Base-by-base conservation (phyloP, 1,284 basidiomycete species). In the Takashimella tepidaria region DNA sequence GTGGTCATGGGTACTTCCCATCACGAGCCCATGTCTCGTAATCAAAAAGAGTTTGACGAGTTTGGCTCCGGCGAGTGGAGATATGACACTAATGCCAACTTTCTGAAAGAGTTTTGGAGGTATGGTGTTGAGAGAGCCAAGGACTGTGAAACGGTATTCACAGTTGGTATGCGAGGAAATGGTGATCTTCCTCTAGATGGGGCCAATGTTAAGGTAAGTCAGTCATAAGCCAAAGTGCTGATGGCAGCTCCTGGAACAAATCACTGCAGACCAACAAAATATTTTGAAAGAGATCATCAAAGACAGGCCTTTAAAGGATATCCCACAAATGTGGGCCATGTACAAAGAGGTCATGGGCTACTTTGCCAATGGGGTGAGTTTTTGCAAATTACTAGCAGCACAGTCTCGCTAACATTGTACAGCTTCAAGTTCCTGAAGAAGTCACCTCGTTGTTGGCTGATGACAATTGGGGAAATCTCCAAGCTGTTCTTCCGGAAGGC, bases 271-370 rank as follows among this genome's bases (percentile, higher is more conserved):
- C 61, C 85, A 88, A 66, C 79, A 83, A 10, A 64, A 76, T 19
- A 82, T 88, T 40, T 68, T 87, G 20, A 68, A 77, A 45, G 68
- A 79, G 23, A 80, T 82, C 1, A 82, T 79, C 68, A 78, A 80
- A 53, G 76, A 74, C 8, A 75, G 75, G 1, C 76, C 84, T 61
- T 69, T 82, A 12, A 76, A 80, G 2, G 71, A 68, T 8, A 80
- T 87, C 42, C 68, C 69, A 1, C 84, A 86, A 67, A 77, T 84
- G 55, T 69, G 66, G 73, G 62, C 59, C 11, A 59, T 70, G 50
- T 70, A 78, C 60, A 84, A 84, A 67, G 84, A 86, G 62, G 85
- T 86, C 20, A 80, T 84, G 63, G 82, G 80, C 0, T 86, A 84
- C 67, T 86, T 83, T 62, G 82, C 83, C 45, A 77, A 81, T 54